phyloP scores from a whole-genome alignment of 106 monocot genomes.

The Platanthera zijinensis region DNA sequence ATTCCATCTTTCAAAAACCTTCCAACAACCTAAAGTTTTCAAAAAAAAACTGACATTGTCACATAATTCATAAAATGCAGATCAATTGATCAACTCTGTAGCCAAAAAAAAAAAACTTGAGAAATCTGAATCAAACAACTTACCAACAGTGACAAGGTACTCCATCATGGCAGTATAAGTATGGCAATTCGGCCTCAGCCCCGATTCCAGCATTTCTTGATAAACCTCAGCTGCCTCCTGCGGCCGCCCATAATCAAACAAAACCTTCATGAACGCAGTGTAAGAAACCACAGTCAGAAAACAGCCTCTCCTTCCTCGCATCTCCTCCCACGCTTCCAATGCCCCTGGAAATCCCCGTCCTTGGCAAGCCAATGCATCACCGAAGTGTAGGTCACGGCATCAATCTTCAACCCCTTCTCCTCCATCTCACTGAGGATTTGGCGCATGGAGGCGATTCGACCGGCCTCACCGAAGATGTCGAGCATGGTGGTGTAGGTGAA shows the following conservation, averaged over 20 bases:
- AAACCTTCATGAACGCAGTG: constrained; percentile 63
- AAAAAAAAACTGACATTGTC: too few relatives aligned
- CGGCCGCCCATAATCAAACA: constrained; percentile 45
- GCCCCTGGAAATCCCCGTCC: constrained; percentile 50
- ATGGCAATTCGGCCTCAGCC: constrained; percentile 53
- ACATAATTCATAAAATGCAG: too few relatives aligned
- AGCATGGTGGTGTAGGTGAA: constrained; percentile 96
- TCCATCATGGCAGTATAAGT: constrained; percentile 84
- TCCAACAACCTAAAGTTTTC: too few relatives aligned
- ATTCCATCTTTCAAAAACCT: too few relatives aligned
- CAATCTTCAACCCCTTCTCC: constrained; percentile 32
- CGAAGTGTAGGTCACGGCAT: constrained; percentile 52
- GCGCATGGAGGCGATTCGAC: constrained; percentile 52
- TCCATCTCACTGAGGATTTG: constrained; percentile 46
- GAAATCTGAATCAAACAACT: constrained; percentile 6
- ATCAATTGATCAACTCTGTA: too few relatives aligned
- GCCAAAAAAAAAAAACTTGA: background rate
- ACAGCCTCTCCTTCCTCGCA: constrained; percentile 30
- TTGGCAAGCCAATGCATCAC: constrained; percentile 61
- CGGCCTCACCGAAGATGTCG: constrained; percentile 86
- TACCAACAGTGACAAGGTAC: constrained; percentile 55
- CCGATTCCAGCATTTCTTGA: constrained; percentile 54
- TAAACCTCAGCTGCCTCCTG: constrained; percentile 44
- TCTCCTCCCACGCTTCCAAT: constrained; percentile 62
- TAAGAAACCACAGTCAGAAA: constrained; percentile 60